Evolutionary conservation across 805 yeast genomes (phyloP), one percentile per base, ranked within the genome.

Genomic region (Suhomyces canberraensis): DNA sequence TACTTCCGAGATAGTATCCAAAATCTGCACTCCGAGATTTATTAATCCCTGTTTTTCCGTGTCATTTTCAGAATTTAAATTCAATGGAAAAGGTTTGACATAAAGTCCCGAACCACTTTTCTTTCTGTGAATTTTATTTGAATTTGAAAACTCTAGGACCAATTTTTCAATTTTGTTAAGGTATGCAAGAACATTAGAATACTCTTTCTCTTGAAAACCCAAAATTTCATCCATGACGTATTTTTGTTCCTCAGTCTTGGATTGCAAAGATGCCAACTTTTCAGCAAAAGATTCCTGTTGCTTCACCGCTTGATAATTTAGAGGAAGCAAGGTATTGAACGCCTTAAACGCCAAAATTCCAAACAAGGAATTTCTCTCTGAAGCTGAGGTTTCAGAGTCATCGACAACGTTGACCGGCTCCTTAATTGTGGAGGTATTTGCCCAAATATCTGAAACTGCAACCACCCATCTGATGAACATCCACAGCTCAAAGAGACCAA

Each of bases 401-500:
- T n/a, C n/a, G n/a, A n/a, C n/a, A n/a, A n/a, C n/a, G 9, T 20
- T 20, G 7, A 7, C 22, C 14, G 26, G 26, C 14, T 24, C 11
- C 6, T 8, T 8, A 13, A 5, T 5, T 8, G 13, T 24, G 11
- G 26, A 8, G 13, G 26, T 9, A 20, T 20, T 20, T n/a, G 9
- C 13, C 26, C 14, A 9, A 9, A 20, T 7, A 9, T 20, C 22
- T 7, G 22, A 20, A 20, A 20, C 15, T 9, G 35, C 13, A 7
- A 28, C 11, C 3, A 19, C 17, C 27, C 27, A 37, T 35, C 65
- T 47, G 9, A 61, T 47, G 7, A 52, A 17, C 4, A 61, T 60
- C 64, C 66, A 62, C 13, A 57, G 45, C n/a, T 56, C 50, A 38
- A 64, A 66, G 8, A 68, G 41, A 2, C 51, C 50, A 33, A 68